These are phyloP conservation scores for Bacidia rubella DNA, from an alignment of 495 filamentous ascomycete genomes.

Conservation along the genomic window DNA sequence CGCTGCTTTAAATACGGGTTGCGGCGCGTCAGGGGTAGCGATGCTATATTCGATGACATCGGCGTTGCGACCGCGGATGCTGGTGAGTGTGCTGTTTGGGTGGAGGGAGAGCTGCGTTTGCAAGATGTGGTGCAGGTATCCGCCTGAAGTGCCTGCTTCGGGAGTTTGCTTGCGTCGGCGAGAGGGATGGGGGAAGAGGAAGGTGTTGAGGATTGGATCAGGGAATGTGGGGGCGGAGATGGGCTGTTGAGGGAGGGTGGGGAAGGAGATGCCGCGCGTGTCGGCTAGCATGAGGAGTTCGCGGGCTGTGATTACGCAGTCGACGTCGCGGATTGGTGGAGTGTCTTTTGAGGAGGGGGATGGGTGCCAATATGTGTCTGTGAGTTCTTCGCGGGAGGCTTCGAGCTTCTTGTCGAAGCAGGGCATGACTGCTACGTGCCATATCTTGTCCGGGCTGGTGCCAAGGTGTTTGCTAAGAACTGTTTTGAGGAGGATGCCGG, in stretches of 20 bases:
- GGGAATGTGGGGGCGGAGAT: slow-evolving; percentile 42
- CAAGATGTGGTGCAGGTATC: slow-evolving; percentile 74
- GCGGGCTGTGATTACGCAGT: slow-evolving; percentile 92
- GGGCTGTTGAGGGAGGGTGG: slow-evolving; percentile 45
- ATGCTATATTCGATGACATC: slow-evolving; percentile 80
- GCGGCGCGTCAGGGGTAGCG: slow-evolving; percentile 34
- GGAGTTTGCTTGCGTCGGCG: slow-evolving; percentile 22
- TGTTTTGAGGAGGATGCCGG: slow-evolving; percentile 80
- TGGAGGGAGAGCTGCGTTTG: slow-evolving; percentile 53
- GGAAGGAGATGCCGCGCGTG: slow-evolving; percentile 60
- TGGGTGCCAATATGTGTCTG: slow-evolving; percentile 56
- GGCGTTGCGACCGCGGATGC: slow-evolving; percentile 66
- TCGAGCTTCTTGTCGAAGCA: slow-evolving; percentile 99
- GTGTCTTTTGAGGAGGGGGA: slow-evolving; percentile 1
- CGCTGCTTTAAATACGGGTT: slow-evolving; percentile 58
- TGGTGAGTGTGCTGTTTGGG: slow-evolving; percentile 52
- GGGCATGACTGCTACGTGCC: slow-evolving; percentile 91
- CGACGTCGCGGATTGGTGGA: slow-evolving; percentile 67
- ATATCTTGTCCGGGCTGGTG: slow-evolving; percentile 67
- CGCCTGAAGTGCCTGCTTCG: slow-evolving; percentile 65
- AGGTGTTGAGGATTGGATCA: slow-evolving; percentile 50
- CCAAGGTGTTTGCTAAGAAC: slow-evolving; percentile 55
- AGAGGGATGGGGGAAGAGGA: slow-evolving; percentile 45
- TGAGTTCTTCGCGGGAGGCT: slow-evolving; percentile 84
- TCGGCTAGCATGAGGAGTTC: slow-evolving; percentile 82